Evolutionary conservation across 352 stramenopile species (phyloP), one percentile per base, ranked within the genome.

Genomic region (Phytophthora sojae): DNA sequence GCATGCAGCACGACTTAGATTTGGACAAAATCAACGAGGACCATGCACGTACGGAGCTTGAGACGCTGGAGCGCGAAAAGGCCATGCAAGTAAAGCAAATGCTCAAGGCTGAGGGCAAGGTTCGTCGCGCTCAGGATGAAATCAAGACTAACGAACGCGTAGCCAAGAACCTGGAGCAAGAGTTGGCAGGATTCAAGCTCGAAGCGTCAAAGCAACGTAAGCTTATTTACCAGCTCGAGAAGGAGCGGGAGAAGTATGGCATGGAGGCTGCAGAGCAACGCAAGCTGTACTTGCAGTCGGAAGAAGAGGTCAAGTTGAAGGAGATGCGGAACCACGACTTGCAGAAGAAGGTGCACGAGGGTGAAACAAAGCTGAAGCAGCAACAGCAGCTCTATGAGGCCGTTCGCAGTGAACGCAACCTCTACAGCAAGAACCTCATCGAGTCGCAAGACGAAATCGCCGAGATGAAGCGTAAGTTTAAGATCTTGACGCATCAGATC

Each of bases 381-480:
- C 96, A 99, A 77, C 93, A 99, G 76, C 90, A 99, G 72, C 83
- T 98, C 17, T 99, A 99, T 70, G 97, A 99, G 61, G 85, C 79
- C 23, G 94, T 99, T 29, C 94, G 96, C 37, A 92, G 83, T 52
- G 97, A 99, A 62, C 89, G 93, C 42, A 99, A 99, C 64, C 67
- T 98, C 53, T 98, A 98, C 82, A 95, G 86, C 69, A 99, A 99
- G 80, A 97, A 98, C 61, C 83, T 99, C 30, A 96, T 98, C 55
- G 96, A 99, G 72, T 91, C 89, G 21, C 94, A 99, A 67, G 95
- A 98, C 73, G 96, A 99, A 73, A 98, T 99, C 49, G 88, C 87
- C 7, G 92, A 98, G 72, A 97, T 99, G 88, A 98, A 99, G 72
- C 88, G 95, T 73, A 99, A 99, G 74, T 98, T 98, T 79, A 99